Evolutionary conservation across 306 rosid genomes (phyloP).

Genomic region (Styphnolobium japonicum): DNA sequence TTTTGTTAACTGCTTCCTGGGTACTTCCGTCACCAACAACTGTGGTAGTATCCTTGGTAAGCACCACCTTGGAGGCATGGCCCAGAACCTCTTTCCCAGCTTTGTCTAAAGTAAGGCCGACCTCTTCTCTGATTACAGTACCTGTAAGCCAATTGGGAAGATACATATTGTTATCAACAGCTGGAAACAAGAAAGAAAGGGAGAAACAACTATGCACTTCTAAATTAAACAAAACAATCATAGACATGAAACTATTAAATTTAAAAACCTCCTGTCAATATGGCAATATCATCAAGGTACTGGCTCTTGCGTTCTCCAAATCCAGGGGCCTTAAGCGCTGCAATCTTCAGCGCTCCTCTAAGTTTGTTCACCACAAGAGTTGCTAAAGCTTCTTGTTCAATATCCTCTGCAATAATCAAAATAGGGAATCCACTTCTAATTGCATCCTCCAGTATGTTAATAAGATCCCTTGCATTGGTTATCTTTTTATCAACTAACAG

Average conservation of each 20-base stretch:
- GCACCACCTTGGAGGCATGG: slow-evolving; percentile 89
- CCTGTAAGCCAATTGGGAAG: slow-evolving; percentile 42
- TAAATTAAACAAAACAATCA: neutral
- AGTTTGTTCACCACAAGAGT: slow-evolving; percentile 96
- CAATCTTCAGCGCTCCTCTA: slow-evolving; percentile 95
- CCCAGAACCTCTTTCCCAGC: slow-evolving; percentile 95
- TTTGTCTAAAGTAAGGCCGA: slow-evolving; percentile 88
- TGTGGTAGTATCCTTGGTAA: slow-evolving; percentile 87
- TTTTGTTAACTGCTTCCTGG: slow-evolving; percentile 87
- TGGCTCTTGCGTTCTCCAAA: slow-evolving; percentile 99
- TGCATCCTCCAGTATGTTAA: slow-evolving; percentile 90
- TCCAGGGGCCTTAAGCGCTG: slow-evolving; percentile 99
- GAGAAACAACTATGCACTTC: neutral
- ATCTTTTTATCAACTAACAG: slow-evolving; percentile 94
- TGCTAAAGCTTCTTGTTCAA: slow-evolving; percentile 97
- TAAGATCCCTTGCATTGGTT: slow-evolving; percentile 89
- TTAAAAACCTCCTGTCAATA: slow-evolving; percentile 80
- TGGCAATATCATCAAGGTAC: slow-evolving; percentile 96
- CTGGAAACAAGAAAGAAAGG: neutral
- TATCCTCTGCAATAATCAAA: slow-evolving; percentile 83
- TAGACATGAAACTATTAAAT: neutral
- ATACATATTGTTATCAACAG: neutral
- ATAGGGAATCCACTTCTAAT: slow-evolving; percentile 89
- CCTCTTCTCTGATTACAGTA: slow-evolving; percentile 94
- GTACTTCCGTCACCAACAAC: slow-evolving; percentile 98